Percentiles rank a stretch among this genome's conserved stretches.
Evolutionary conservation across 331 rosid species (phyloP).

Genomic region (Prunus yedoensis): DNA sequence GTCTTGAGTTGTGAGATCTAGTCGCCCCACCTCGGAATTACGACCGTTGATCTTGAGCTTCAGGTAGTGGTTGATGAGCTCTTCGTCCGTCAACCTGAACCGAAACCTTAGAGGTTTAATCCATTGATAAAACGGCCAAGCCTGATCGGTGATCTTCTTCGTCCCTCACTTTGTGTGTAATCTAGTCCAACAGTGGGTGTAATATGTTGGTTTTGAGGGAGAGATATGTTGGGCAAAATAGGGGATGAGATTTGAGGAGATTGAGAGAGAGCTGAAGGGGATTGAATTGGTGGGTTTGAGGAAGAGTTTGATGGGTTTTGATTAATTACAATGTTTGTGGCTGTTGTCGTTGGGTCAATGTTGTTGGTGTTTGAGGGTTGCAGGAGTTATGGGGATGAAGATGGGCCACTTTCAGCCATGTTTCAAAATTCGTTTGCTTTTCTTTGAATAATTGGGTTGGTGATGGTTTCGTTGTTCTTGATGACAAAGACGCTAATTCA

Average conservation of each 20-base stretch:
- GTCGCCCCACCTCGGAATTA: too few relatives aligned
- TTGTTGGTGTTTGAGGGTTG: slow-evolving; percentile 39
- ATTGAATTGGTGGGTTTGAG: slow-evolving; percentile 39
- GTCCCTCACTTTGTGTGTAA: too few relatives aligned
- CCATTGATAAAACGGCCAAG: too few relatives aligned
- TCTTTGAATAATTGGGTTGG: background rate
- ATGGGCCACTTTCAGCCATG: slow-evolving; percentile 60
- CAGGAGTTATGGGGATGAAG: slow-evolving; percentile 42
- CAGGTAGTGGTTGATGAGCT: too few relatives aligned
- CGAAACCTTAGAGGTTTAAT: too few relatives aligned
- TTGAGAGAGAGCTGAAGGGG: slow-evolving; percentile 52
- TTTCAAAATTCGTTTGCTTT: background rate
- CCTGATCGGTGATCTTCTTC: too few relatives aligned
- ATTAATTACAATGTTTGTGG: slow-evolving; percentile 18
- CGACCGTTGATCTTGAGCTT: too few relatives aligned
- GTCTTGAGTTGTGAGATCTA: too few relatives aligned
- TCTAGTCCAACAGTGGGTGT: background rate
- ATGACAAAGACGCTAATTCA: slow-evolving; percentile 35
- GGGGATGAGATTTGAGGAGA: slow-evolving; percentile 66
- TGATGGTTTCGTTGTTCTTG: background rate
- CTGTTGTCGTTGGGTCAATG: slow-evolving; percentile 36
- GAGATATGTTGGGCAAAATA: slow-evolving; percentile 41
- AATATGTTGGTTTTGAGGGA: slow-evolving; percentile 49
- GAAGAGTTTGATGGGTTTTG: slow-evolving; percentile 44
- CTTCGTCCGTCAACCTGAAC: too few relatives aligned